Evolutionary conservation across 2,329 filamentous ascomycete genomes (phyloP), one percentile per base, ranked within the genome.

Genomic region (Epichloe uncinata): DNA sequence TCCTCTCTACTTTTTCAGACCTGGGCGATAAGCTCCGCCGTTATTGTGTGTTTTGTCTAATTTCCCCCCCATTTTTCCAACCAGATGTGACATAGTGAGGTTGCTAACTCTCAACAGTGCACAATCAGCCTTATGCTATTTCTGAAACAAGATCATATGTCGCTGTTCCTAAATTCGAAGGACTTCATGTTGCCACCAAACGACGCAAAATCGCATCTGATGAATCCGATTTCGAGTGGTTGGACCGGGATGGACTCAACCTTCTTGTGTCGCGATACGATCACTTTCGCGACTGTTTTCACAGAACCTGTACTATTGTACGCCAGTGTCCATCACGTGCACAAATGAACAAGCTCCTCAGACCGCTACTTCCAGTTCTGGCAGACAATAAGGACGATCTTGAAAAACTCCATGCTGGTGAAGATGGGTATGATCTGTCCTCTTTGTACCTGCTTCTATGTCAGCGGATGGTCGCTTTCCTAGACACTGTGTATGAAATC

Each of bases 401-500:
- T n/a, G 46, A 47, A 18, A 50, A 50, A 13, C 30, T 60, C n/a
- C 22, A 47, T 5, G 37, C 45, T 16, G 54, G 52, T 9, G 49
- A 56, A 6, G 37, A 37, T 20, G 47, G 47, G 26, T n/a, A 52
- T 40, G 60, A 63, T 42, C 52, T 61, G 8, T 51, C 52, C 26
- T 50, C 57, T 16, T 45, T 58, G 20, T 61, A 61, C 36, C 43
- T 52, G 42, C 51, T 55, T 33, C 50, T 57, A 48, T 54, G 58
- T 42, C 41, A 50, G 41, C 50, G 56, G n/a, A 52, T 54, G 22
- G 55, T 60, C 11, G 42, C 50, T 12, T 51, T 53, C 11, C 45
- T 64, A 22, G 54, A 59, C 48, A 55, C 46, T 6, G 47, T 64
- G 15, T 64, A 64, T 49, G 55, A 61, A 48, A 58, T 62, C 30